Conservation (phyloP, 345 rosid species). For the Sapria himalayana region DNA sequence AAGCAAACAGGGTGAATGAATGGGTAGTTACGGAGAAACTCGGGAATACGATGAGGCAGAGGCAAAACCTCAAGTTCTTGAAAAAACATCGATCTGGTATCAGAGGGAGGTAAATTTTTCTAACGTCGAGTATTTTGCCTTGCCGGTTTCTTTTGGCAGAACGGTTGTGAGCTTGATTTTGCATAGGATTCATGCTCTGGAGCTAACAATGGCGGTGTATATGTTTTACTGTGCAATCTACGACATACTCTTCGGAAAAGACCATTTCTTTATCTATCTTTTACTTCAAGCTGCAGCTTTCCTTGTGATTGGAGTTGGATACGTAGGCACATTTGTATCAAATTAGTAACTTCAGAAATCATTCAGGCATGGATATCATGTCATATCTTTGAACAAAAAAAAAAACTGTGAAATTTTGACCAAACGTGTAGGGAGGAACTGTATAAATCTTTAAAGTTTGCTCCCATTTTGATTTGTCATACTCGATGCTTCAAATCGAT, state of each 20-base stretch:
- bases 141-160: neutral
- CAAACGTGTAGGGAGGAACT: too few relatives aligned
- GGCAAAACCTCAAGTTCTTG: conserved; percentile 6
- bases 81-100: conserved; percentile 7
- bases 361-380: too few relatives aligned
- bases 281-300: conserved; percentile 13
- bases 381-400: too few relatives aligned
- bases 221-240: conserved; percentile 11
- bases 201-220: conserved; percentile 12
- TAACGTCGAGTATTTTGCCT: neutral
- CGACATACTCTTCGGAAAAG: conserved; percentile 9
- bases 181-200: conserved; percentile 8
- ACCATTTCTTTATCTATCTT: conserved; percentile 12
- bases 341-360: too few relatives aligned
- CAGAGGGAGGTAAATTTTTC: conserved; percentile 8
- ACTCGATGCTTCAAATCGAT: too few relatives aligned
- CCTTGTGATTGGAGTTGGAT: conserved; percentile 11
- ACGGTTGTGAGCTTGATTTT: neutral
- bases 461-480: too few relatives aligned
- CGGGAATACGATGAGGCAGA: conserved; percentile 18
- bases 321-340: conserved; percentile 11
- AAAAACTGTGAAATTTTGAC: too few relatives aligned
- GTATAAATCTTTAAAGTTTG: too few relatives aligned
- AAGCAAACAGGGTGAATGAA: conserved; percentile 30
- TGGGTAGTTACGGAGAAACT: conserved; percentile 28